Conservation (phyloP, 129 eudicot species). For the Tagetes erecta region DNA sequence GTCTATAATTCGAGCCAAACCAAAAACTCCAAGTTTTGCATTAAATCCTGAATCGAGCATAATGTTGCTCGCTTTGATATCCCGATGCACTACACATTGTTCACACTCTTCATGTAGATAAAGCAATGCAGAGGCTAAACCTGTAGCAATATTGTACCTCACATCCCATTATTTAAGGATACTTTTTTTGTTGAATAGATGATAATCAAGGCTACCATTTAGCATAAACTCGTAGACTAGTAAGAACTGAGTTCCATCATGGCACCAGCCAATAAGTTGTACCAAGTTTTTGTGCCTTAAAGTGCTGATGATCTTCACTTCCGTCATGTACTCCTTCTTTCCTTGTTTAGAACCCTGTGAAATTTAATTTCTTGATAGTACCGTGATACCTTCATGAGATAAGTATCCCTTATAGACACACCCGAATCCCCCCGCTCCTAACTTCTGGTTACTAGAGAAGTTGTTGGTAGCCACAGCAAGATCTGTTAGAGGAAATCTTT, state of each 20-base stretch:
- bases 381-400: not conserved
- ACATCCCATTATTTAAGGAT: slow-evolving; percentile 34
- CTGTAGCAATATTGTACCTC: slow-evolving; percentile 47
- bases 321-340: slow-evolving; percentile 48
- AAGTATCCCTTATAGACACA: slow-evolving; percentile 52
- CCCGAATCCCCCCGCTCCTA: slow-evolving; percentile 61
- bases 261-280: slow-evolving; percentile 59
- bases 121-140: slow-evolving; percentile 51
- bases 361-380: slow-evolving; percentile 45
- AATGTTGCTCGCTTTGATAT: slow-evolving; percentile 61
- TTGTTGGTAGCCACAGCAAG: slow-evolving; percentile 42
- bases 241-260: slow-evolving; percentile 41
- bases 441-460: slow-evolving; percentile 37
- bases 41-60: slow-evolving; percentile 59
- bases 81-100: slow-evolving; percentile 63
- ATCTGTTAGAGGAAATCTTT: slow-evolving; percentile 33
- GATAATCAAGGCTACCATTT: slow-evolving; percentile 56
- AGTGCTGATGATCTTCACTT: slow-evolving; percentile 48
- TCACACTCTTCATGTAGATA: slow-evolving; percentile 66
- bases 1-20: slow-evolving; percentile 48
- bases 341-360: slow-evolving; percentile 54
- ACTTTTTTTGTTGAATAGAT: slow-evolving; percentile 34
- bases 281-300: slow-evolving; percentile 58
- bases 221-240: slow-evolving; percentile 61
- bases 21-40: slow-evolving; percentile 62